A percentile compares a stretch with the other conserved stretches of the same genome.
Conservation (phyloP, 176 grass and related monocot species). For the Avena eriantha region DNA sequence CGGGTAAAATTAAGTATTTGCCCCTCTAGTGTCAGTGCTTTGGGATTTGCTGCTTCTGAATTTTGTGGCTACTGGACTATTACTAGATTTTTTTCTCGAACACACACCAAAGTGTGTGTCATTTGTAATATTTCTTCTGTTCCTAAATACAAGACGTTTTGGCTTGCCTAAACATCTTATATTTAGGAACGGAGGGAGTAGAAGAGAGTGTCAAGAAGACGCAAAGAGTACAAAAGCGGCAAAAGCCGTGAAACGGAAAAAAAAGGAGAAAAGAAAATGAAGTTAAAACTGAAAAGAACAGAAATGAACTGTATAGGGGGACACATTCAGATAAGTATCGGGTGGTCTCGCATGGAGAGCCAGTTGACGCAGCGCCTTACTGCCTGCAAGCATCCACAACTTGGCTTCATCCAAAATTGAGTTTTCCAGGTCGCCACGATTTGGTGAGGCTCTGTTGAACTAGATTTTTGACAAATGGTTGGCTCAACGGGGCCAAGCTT, state of each 20-base stretch:
- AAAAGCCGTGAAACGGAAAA: not conserved
- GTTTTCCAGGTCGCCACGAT: not conserved
- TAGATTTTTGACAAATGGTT: not conserved
- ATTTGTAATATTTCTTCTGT: not conserved
- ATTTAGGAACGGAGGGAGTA: too few relatives aligned
- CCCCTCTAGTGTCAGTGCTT: not conserved
- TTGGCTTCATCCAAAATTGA: not conserved
- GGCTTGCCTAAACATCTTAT: too few relatives aligned
- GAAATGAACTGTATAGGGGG: not conserved
- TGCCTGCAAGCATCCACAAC: not conserved
- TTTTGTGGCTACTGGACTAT: not conserved
- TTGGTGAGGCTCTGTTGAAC: not conserved
- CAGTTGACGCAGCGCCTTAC: not conserved
- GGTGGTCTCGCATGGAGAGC: not conserved
- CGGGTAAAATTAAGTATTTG: not conserved
- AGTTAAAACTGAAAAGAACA: not conserved
- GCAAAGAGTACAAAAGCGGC: not conserved
- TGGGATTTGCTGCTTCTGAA: not conserved
- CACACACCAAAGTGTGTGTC: not conserved
- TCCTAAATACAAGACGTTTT: too few relatives aligned
- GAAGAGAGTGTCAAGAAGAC: not conserved
- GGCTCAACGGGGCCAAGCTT: not conserved
- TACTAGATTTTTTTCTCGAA: conserved; percentile 4
- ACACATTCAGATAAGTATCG: not conserved
- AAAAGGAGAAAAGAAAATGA: not conserved